Evolutionary conservation across 1,139 yeast species (phyloP).

Genomic region (Geotrichum phurueaensis): DNA sequence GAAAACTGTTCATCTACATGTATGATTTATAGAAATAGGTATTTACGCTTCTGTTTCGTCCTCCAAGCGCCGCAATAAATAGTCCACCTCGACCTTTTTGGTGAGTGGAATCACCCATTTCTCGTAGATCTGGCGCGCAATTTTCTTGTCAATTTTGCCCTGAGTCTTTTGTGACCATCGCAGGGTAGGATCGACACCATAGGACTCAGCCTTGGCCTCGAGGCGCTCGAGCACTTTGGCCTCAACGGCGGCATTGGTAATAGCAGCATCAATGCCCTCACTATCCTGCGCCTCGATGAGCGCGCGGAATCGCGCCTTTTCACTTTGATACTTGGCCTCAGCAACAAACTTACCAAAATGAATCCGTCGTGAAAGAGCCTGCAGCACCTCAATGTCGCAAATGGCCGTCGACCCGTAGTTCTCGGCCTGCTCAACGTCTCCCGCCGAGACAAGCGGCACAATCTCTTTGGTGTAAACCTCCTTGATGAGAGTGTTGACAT

Average conservation of each 20-base stretch:
- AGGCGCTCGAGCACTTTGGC: slow-evolving; percentile 73
- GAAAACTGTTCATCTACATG: neutral
- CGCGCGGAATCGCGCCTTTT: slow-evolving; percentile 55
- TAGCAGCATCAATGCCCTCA: slow-evolving; percentile 68
- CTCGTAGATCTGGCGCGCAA: slow-evolving; percentile 74
- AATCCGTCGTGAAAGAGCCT: slow-evolving; percentile 85
- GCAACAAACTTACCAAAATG: slow-evolving; percentile 98
- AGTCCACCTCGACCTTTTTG: slow-evolving; percentile 90
- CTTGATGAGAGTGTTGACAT: slow-evolving; percentile 66
- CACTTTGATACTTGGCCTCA: slow-evolving; percentile 77
- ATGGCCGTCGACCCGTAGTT: slow-evolving; percentile 83
- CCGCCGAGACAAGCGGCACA: slow-evolving; percentile 66
- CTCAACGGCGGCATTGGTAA: slow-evolving; percentile 85
- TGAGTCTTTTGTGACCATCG: slow-evolving; percentile 61
- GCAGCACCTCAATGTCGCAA: slow-evolving; percentile 80
- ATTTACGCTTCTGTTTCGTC: slow-evolving; percentile 31
- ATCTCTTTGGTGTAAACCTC: slow-evolving; percentile 61
- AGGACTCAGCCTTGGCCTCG: slow-evolving; percentile 70
- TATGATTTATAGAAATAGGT: neutral
- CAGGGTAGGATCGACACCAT: slow-evolving; percentile 82
- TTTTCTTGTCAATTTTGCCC: slow-evolving; percentile 74
- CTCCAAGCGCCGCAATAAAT: slow-evolving; percentile 74
- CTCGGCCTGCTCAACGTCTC: slow-evolving; percentile 67
- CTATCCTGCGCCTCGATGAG: slow-evolving; percentile 62
- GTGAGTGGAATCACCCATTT: slow-evolving; percentile 90